Evolutionary conservation across 345 rosid genomes (phyloP).

Genomic region (Eucalyptus grandis): DNA sequence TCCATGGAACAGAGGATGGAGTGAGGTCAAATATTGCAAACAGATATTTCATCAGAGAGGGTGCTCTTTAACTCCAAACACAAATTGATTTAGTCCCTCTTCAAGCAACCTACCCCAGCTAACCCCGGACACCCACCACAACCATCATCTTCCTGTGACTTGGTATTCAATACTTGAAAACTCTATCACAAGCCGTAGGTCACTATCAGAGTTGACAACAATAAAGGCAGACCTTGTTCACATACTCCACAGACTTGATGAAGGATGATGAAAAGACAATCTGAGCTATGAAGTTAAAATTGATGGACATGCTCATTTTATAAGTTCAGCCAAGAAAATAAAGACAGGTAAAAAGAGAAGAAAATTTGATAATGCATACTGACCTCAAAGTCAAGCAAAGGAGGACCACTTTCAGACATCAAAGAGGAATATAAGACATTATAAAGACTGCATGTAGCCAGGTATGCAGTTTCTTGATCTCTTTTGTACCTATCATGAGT

Average conservation of each 20-base stretch:
- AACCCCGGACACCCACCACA: background rate
- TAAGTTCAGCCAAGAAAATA: background rate
- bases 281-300: background rate
- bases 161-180: background rate
- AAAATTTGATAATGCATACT: background rate
- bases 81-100: background rate
- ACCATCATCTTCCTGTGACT: background rate
- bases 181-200: background rate
- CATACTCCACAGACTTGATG: background rate
- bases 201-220: background rate
- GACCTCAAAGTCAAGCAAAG: conserved; percentile 97
- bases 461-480: conserved; percentile 71
- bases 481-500: conserved; percentile 52
- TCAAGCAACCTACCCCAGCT: background rate
- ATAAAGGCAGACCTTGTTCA: background rate
- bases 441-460: conserved; percentile 82
- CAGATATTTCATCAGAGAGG: background rate
- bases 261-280: background rate
- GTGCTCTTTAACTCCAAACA: background rate
- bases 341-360: background rate
- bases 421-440: conserved; percentile 67
- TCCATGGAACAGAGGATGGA: background rate
- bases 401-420: conserved; percentile 89
- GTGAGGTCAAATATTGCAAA: background rate
- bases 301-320: background rate